Percentiles rank a stretch among this genome's conserved stretches.
These are phyloP conservation scores for Fraxinus anomala DNA, from an alignment of 257 asterid genomes.

Conservation along the genomic window DNA sequence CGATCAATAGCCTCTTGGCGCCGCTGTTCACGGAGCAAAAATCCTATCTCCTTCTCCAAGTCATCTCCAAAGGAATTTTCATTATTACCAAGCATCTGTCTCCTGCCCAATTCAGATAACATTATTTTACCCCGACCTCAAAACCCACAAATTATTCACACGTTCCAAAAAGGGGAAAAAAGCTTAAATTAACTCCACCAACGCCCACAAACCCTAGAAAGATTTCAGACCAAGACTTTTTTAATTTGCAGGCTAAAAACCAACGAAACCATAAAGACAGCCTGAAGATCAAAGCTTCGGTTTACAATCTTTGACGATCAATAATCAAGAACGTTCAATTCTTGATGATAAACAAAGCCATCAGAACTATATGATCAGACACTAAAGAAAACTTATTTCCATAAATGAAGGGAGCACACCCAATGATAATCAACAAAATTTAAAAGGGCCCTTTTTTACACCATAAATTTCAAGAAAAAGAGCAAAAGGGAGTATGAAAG, in stretches of 20 bases:
- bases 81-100: conserved; percentile 20
- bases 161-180: not conserved
- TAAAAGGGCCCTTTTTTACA: not conserved
- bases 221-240: not conserved
- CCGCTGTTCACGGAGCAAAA: conserved; percentile 29
- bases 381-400: not conserved
- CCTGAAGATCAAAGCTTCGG: not conserved
- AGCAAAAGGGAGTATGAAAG: not conserved
- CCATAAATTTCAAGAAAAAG: not conserved
- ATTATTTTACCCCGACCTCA: conserved; percentile 11
- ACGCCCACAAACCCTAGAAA: not conserved
- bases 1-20: conserved; percentile 46
- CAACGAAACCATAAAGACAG: not conserved
- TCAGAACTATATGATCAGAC: not conserved
- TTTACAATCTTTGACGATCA: not conserved
- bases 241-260: not conserved
- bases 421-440: not conserved
- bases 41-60: conserved; percentile 29
- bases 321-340: not conserved
- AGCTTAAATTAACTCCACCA: not conserved
- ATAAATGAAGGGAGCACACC: not conserved
- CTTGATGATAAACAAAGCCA: not conserved
- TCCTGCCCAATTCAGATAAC: conserved; percentile 32
- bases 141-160: conserved; percentile 3
- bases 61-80: conserved; percentile 28